These are phyloP conservation scores for Kodamaea arcana DNA, from an alignment of 1,139 yeast species.

Conservation along the genomic window DNA sequence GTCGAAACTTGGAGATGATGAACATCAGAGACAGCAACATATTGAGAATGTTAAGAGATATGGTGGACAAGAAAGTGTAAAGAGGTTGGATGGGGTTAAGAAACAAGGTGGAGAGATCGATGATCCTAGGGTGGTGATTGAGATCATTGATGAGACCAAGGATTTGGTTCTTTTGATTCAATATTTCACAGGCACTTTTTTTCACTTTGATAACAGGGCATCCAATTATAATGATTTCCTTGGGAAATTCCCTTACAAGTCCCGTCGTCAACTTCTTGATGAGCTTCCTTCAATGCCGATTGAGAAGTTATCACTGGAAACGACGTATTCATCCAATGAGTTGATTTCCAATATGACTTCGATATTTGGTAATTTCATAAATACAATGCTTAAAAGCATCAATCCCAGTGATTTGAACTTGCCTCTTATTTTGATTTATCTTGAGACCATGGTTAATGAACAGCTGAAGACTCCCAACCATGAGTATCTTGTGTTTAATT, in stretches of 20 bases:
- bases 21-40: slow-evolving; percentile 10
- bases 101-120: slow-evolving; percentile 34
- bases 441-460: slow-evolving; percentile 40
- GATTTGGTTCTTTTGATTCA: slow-evolving; percentile 49
- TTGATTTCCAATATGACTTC: slow-evolving; percentile 48
- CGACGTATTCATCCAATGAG: slow-evolving; percentile 47
- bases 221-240: slow-evolving; percentile 49
- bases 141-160: slow-evolving; percentile 31
- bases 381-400: slow-evolving; percentile 33
- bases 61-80: slow-evolving; percentile 8
- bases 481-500: slow-evolving; percentile 55
- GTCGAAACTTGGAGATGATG: slow-evolving; percentile 11
- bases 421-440: slow-evolving; percentile 35
- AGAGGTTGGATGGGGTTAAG: too few species aligned
- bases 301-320: slow-evolving; percentile 12
- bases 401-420: slow-evolving; percentile 35
- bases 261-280: slow-evolving; percentile 27
- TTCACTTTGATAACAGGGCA: slow-evolving; percentile 55
- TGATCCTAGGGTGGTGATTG: slow-evolving; percentile 43
- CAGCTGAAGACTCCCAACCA: slow-evolving; percentile 42
- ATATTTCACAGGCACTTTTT: slow-evolving; percentile 58
- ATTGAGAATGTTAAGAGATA: slow-evolving; percentile 12
- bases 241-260: slow-evolving; percentile 34
- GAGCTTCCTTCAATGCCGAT: slow-evolving; percentile 16
- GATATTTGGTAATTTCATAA: slow-evolving; percentile 50